Conservation (phyloP, 2,329 filamentous ascomycete genomes). For the Colletotrichum spaethianum region DNA sequence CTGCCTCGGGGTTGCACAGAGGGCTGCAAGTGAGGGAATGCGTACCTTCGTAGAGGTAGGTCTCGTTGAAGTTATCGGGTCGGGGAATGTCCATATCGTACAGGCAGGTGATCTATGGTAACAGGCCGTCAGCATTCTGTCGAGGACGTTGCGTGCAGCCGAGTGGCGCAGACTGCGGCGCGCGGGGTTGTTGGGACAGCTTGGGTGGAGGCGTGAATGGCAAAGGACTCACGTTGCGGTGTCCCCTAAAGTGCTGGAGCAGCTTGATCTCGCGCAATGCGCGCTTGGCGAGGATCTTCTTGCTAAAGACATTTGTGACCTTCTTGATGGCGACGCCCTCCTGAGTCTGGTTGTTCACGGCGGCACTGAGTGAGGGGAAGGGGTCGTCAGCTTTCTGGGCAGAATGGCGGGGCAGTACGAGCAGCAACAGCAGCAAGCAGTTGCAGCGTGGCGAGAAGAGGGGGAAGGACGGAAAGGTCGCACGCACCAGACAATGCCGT, state of each 20-base stretch:
- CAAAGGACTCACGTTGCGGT: slow-evolving; percentile 78
- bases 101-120: slow-evolving; percentile 89
- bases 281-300: slow-evolving; percentile 99
- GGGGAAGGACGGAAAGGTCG: slow-evolving; percentile 21
- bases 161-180: slow-evolving; percentile 22
- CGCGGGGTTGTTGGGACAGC: slow-evolving; percentile 18
- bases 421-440: slow-evolving; percentile 15
- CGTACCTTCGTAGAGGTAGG: slow-evolving; percentile 97
- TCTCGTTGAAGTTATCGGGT: slow-evolving; percentile 98
- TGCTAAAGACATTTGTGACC: slow-evolving; percentile 99
- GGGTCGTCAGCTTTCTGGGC: slow-evolving; percentile 37
- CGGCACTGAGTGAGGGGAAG: slow-evolving; percentile 73
- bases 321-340: slow-evolving; percentile 99
- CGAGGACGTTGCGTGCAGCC: slow-evolving; percentile 33
- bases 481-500: slow-evolving; percentile 95
- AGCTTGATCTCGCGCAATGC: slow-evolving; percentile 98
- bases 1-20: slow-evolving; percentile 5
- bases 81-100: slow-evolving; percentile 99
- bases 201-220: background rate
- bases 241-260: slow-evolving; percentile 94
- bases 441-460: slow-evolving; percentile 12
- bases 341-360: slow-evolving; percentile 89
- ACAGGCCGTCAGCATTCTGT: slow-evolving; percentile 16
- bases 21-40: slow-evolving; percentile 17
- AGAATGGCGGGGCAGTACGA: slow-evolving; percentile 42